phyloP scores from a whole-genome alignment of 129 eudicot species.

The Tagetes erecta region DNA sequence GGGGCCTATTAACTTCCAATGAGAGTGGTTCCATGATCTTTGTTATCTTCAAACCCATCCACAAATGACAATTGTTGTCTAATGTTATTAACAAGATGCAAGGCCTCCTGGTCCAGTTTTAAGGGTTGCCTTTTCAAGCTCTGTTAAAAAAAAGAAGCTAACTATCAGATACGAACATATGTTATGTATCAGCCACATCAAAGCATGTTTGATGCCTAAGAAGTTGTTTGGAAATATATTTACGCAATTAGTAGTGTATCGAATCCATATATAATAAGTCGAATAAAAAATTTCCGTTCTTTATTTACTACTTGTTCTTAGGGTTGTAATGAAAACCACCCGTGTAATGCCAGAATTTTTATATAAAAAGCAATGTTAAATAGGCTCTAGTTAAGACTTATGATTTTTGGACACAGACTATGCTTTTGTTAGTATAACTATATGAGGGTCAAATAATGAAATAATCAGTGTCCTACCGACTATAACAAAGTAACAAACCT shows the following conservation, averaged over 20 bases:
- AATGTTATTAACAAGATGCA: conserved; percentile 62
- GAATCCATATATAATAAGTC: not conserved
- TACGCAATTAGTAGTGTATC: not conserved
- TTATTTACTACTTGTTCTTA: not conserved
- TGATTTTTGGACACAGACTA: not conserved
- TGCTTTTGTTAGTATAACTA: not conserved
- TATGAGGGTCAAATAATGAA: not conserved
- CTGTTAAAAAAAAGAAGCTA: conserved; percentile 32
- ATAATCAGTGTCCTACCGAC: no score
- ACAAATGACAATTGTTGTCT: conserved; percentile 49
- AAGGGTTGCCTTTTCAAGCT: conserved; percentile 65
- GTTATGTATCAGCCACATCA: not conserved
- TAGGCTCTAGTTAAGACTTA: not conserved
- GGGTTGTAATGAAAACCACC: not conserved
- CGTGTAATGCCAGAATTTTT: not conserved
- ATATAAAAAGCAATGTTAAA: not conserved
- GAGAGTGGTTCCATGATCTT: conserved; percentile 62
- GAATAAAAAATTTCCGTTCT: not conserved
- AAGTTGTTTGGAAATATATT: not conserved
- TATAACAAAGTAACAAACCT: no score
- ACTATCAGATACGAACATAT: not conserved
- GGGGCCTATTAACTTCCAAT: conserved; percentile 39
- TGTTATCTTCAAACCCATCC: conserved; percentile 48
- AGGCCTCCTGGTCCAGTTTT: conserved; percentile 65
- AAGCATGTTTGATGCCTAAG: not conserved